phyloP scores from a whole-genome alignment of 2,329 filamentous ascomycete genomes.

The Tolypocladium tundrense region DNA sequence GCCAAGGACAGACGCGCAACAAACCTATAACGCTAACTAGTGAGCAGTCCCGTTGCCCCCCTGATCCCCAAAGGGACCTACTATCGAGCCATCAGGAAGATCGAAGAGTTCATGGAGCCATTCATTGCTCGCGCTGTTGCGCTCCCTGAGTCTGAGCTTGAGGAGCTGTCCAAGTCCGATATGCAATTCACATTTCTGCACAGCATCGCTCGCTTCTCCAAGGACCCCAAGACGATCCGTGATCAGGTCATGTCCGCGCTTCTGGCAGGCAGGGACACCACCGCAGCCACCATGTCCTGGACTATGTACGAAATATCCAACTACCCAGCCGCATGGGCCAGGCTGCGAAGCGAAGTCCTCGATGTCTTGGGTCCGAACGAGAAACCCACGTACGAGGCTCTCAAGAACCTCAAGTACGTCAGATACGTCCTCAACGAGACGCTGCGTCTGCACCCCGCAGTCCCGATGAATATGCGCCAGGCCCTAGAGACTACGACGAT shows the following conservation, averaged over 20 bases:
- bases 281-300: conserved; percentile 73
- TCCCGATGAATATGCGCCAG: conserved; percentile 46
- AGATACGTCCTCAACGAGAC: conserved; percentile 65
- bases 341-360: conserved; percentile 66
- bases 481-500: conserved; percentile 23
- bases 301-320: conserved; percentile 70
- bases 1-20: background rate
- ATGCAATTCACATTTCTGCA: conserved; percentile 67
- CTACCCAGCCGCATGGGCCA: conserved; percentile 55
- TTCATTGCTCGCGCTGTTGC: conserved; percentile 58
- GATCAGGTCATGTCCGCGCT: conserved; percentile 67
- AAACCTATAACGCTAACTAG: background rate
- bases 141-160: conserved; percentile 53
- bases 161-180: conserved; percentile 57
- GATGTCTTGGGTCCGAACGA: conserved; percentile 51
- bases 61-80: conserved; percentile 51
- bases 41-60: conserved; percentile 42
- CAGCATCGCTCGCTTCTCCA: conserved; percentile 60
- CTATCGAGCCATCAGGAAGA: conserved; percentile 47
- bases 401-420: conserved; percentile 83
- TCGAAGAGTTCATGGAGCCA: conserved; percentile 60
- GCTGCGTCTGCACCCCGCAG: conserved; percentile 65
- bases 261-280: conserved; percentile 75
- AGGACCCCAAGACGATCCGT: conserved; percentile 52
- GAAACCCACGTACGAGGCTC: conserved; percentile 62